Evolutionary conservation across 1,139 yeast species (phyloP).

Genomic region (Kodamaea arcana): DNA sequence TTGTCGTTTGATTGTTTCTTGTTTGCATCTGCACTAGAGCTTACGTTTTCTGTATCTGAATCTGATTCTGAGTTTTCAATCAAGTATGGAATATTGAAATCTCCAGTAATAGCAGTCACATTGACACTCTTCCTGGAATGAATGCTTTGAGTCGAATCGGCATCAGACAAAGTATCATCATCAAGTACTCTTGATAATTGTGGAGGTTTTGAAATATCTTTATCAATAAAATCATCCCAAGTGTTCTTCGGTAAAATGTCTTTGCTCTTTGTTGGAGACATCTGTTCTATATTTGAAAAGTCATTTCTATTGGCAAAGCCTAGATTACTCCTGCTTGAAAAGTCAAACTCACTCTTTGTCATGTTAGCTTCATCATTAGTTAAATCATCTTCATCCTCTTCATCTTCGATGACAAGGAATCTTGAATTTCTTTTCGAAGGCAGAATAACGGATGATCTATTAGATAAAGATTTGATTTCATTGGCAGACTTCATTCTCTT

Average conservation of each 20-base stretch:
- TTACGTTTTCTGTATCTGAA: constrained; percentile 10
- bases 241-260: constrained; percentile 15
- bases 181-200: constrained; percentile 13
- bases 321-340: too few relatives aligned
- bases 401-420: constrained; percentile 27
- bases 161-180: constrained; percentile 15
- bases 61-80: constrained; percentile 34
- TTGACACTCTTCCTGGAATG: constrained; percentile 11
- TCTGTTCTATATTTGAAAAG: neutral
- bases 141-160: constrained; percentile 12
- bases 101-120: constrained; percentile 13
- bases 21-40: constrained; percentile 20
- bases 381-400: constrained; percentile 15
- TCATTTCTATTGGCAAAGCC: too few relatives aligned
- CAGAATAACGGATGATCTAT: constrained; percentile 25
- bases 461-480: constrained; percentile 13
- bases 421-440: constrained; percentile 37
- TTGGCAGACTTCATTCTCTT: constrained; percentile 20
- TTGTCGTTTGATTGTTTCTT: too few relatives aligned
- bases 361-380: constrained; percentile 1
- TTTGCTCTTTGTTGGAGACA: constrained; percentile 16
- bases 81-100: constrained; percentile 23
- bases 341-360: neutral
- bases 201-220: constrained; percentile 22
- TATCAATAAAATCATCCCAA: constrained; percentile 44